These are phyloP conservation scores for Fistulinella cinereoalba DNA, from an alignment of 1,284 basidiomycete species.

Conservation along the genomic window DNA sequence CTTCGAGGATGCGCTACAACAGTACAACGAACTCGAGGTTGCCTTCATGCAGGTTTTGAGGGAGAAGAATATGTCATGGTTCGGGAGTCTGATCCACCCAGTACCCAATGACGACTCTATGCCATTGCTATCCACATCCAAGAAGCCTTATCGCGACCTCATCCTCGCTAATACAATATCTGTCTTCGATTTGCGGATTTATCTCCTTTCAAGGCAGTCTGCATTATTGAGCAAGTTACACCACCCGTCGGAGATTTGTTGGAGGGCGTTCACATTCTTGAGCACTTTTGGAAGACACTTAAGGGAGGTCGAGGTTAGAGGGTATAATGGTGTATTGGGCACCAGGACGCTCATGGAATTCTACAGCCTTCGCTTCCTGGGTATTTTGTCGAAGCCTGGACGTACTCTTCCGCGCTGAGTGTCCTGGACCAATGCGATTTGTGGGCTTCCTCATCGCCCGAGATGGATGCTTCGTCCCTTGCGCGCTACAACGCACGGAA, in stretches of 20 bases:
- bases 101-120: slow-evolving; percentile 75
- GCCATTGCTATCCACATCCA: slow-evolving; percentile 74
- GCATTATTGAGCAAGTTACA: slow-evolving; percentile 73
- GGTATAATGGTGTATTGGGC: background rate
- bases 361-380: slow-evolving; percentile 64
- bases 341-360: slow-evolving; percentile 15
- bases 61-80: slow-evolving; percentile 89
- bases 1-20: slow-evolving; percentile 83
- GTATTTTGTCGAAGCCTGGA: slow-evolving; percentile 92
- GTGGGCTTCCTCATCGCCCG: slow-evolving; percentile 55
- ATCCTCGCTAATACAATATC: slow-evolving; percentile 90
- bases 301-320: slow-evolving; percentile 68
- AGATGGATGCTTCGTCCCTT: slow-evolving; percentile 44
- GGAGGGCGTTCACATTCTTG: slow-evolving; percentile 71
- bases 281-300: slow-evolving; percentile 78
- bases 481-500: slow-evolving; percentile 65
- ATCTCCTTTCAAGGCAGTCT: slow-evolving; percentile 87
- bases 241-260: slow-evolving; percentile 64
- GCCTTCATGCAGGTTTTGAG: slow-evolving; percentile 77
- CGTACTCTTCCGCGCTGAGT: slow-evolving; percentile 86
- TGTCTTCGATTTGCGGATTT: slow-evolving; percentile 92
- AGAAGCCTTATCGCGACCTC: slow-evolving; percentile 87
- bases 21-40: slow-evolving; percentile 90
- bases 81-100: slow-evolving; percentile 76
- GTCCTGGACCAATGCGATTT: slow-evolving; percentile 81